These are phyloP conservation scores for Schizopora paradoxa DNA, from an alignment of 1,284 basidiomycete species.

Conservation along the genomic window DNA sequence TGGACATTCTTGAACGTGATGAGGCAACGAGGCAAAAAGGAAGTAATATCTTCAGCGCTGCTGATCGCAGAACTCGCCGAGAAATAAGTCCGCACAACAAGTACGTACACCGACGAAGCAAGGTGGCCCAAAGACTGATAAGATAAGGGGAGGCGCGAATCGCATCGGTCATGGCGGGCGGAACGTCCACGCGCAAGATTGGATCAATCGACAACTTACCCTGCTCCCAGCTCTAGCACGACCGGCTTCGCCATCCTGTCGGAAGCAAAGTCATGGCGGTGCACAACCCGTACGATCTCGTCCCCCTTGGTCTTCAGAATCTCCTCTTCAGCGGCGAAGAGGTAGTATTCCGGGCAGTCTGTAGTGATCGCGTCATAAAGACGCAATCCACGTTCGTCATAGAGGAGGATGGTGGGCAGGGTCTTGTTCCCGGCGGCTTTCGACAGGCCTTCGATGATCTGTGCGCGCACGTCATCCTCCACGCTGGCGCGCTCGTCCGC, in stretches of 20 bases:
- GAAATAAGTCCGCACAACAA: no score
- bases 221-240: constrained; percentile 83
- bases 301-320: constrained; percentile 59
- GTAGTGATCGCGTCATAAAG: constrained; percentile 85
- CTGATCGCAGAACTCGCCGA: no score
- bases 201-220: no score
- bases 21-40: constrained; percentile 6
- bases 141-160: no score
- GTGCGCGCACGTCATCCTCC: constrained; percentile 35
- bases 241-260: constrained; percentile 43
- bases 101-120: no score
- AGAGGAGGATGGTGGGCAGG: constrained; percentile 83
- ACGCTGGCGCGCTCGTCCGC: constrained; percentile 29
- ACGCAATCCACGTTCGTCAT: constrained; percentile 79
- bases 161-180: no score
- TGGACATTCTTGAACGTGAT: not conserved
- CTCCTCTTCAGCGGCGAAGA: constrained; percentile 61
- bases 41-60: not conserved
- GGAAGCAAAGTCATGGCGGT: constrained; percentile 47
- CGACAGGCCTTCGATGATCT: constrained; percentile 52
- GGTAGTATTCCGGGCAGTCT: constrained; percentile 81
- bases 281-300: constrained; percentile 71
- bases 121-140: no score
- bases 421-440: constrained; percentile 51
- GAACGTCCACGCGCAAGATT: no score